Conservation (phyloP, 257 asterid genomes). For the Solanum rostratum region DNA sequence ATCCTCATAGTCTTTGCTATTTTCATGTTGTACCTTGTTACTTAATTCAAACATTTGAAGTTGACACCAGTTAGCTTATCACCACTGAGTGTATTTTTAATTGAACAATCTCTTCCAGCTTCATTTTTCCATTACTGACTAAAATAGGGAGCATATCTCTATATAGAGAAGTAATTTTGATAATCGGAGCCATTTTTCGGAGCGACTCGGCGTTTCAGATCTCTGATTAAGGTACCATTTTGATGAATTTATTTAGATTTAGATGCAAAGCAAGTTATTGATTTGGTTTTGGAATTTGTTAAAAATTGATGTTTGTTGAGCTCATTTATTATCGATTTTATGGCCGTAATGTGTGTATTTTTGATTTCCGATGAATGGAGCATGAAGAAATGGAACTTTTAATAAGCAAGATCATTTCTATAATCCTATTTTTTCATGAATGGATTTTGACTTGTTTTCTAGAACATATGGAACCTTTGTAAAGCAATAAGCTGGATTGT, state of each 20-base stretch:
- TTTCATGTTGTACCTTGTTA: not conserved
- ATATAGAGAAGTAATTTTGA: not conserved
- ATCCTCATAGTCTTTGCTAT: not conserved
- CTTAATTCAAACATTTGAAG: not conserved
- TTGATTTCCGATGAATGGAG: not conserved
- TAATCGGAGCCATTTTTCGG: not conserved
- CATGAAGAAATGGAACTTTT: not conserved
- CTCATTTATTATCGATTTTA: not conserved
- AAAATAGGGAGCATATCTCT: not conserved
- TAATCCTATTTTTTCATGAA: not conserved
- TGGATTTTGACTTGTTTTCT: no score
- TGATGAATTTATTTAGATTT: not conserved
- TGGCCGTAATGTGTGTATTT: no score
- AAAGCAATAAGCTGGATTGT: not conserved
- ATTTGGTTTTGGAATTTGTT: not conserved
- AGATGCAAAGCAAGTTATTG: not conserved
- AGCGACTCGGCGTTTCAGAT: not conserved
- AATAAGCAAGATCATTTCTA: not conserved
- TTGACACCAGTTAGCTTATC: not conserved
- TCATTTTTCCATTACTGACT: not conserved
- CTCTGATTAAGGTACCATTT: not conserved
- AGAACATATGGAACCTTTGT: not conserved
- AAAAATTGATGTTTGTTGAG: not conserved
- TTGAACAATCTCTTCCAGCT: not conserved
- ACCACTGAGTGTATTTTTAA: not conserved